phyloP scores from a whole-genome alignment of 2,329 filamentous ascomycete genomes.

The Penicillium hesseltinei region DNA sequence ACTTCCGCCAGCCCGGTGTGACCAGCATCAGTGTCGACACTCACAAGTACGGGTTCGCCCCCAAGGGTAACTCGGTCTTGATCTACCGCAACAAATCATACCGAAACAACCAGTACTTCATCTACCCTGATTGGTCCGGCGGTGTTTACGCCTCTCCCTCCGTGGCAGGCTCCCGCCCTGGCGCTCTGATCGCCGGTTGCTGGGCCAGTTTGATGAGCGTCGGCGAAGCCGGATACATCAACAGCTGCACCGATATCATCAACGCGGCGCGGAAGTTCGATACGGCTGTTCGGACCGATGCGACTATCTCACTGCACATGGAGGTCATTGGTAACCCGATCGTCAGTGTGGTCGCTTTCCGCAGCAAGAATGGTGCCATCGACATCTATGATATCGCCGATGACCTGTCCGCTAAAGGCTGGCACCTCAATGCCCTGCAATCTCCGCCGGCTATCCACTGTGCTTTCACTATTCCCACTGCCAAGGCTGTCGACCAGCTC shows the following conservation, averaged over 20 bases:
- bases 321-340: constrained; percentile 79
- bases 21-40: constrained; percentile 96
- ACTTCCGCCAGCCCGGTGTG: constrained; percentile 91
- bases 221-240: constrained; percentile 83
- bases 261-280: constrained; percentile 80
- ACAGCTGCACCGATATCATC: constrained; percentile 83
- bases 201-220: constrained; percentile 90
- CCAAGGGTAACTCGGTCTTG: constrained; percentile 92
- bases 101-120: constrained; percentile 92
- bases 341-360: constrained; percentile 87
- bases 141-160: constrained; percentile 94
- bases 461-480: constrained; percentile 85
- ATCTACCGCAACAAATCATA: constrained; percentile 80
- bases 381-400: constrained; percentile 95
- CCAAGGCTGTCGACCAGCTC: constrained; percentile 75
- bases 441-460: constrained; percentile 89
- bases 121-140: constrained; percentile 90
- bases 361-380: constrained; percentile 65
- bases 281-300: constrained; percentile 67
- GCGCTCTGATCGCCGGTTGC: constrained; percentile 90
- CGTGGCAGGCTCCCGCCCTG: constrained; percentile 86
- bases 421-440: constrained; percentile 95
- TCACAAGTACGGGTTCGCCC: constrained; percentile 98
- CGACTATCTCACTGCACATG: constrained; percentile 68
- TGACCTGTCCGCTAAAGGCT: constrained; percentile 76